Conservation (phyloP, 129 eudicot genomes). For the Lactuca saligna region DNA sequence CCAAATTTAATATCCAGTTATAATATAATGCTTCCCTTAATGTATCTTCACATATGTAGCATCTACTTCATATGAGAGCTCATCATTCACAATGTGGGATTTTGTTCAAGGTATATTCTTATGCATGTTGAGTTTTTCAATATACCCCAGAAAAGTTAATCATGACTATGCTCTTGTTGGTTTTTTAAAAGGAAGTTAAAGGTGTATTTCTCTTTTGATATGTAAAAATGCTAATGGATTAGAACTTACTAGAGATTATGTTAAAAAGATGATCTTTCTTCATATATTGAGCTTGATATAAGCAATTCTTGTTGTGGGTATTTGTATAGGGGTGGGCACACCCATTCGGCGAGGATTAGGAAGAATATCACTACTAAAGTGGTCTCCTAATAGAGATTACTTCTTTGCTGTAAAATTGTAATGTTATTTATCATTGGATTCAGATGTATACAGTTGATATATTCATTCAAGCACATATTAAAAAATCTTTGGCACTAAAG, state of each 20-base stretch:
- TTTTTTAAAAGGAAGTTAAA: constrained; percentile 4
- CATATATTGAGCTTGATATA: constrained; percentile 8
- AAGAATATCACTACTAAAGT: constrained; percentile 80
- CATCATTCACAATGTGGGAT: constrained; percentile 98
- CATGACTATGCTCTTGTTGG: constrained; percentile 11
- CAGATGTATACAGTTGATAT: constrained; percentile 9
- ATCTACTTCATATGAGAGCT: constrained; percentile 84
- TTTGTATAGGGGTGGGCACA: constrained; percentile 66
- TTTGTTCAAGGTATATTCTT: constrained; percentile 73
- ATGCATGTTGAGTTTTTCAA: not conserved
- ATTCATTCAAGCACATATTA: not conserved
- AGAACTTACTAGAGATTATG: not conserved
- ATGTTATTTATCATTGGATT: constrained; percentile 25
- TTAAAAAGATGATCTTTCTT: not conserved
- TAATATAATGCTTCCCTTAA: too few relatives aligned
- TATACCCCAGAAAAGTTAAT: not conserved
- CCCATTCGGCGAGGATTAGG: constrained; percentile 98
- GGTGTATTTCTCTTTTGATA: constrained; percentile 8
- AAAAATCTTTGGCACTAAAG: not conserved
- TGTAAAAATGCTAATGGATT: constrained; percentile 6
- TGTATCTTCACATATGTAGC: too few relatives aligned
- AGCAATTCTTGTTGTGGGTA: constrained; percentile 10
- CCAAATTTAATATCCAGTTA: too few relatives aligned
- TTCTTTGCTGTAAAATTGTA: constrained; percentile 94
- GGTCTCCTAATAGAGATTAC: constrained; percentile 98